Base-by-base conservation (phyloP, 2,329 filamentous ascomycete genomes). In the Myriosclerotinia duriaeana region DNA sequence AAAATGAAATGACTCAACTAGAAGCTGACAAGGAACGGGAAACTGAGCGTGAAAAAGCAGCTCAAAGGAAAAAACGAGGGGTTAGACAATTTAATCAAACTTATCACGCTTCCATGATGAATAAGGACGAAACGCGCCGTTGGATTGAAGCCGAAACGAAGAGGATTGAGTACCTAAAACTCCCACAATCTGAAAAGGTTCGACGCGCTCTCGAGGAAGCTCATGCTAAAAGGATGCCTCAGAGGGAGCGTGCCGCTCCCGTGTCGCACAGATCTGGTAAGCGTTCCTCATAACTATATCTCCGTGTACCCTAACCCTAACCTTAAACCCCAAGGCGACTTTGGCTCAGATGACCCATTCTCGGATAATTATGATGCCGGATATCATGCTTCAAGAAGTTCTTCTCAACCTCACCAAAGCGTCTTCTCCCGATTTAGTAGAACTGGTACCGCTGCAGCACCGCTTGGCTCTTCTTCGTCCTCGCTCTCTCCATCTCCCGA, bases 231-330 rank as follows among this genome's bases (percentile, higher is more conserved):
- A 17, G 67, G 67, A 12, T 40, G 70, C 3, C 30, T 64, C 4
- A 42, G 72, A 70, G 67, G 7, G 46, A 64, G 5, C 69, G 71
- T 54, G 38, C 44, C 30, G 44, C 44, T 50, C 12, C 44, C 14
- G 36, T n/a, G 20, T 48, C 44, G 20, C 12, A 8, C 2, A 26
- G 56, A 50, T 50, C 46, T 50, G 46, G 44, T 46, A 20, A 46
- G 44, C 20, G 8, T 17, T 46, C 7, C 44, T 46, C 15, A 46
- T 20, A 50, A 20, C 5, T 20, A 5, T 50, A n/a, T 50, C n/a
- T 14, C 46, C 20, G 2, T 22, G 46, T 22, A 22, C 20, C 20
- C n/a, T n/a, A 12, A 12, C 9, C 8, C 46, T 50, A 22, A 22
- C 46, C 46, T 8, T 4, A n/a, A 50, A 11, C 6, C 9, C 46